These are phyloP conservation scores for Lomentospora prolificans DNA, from an alignment of 2,329 filamentous ascomycete genomes.

Conservation along the genomic window DNA sequence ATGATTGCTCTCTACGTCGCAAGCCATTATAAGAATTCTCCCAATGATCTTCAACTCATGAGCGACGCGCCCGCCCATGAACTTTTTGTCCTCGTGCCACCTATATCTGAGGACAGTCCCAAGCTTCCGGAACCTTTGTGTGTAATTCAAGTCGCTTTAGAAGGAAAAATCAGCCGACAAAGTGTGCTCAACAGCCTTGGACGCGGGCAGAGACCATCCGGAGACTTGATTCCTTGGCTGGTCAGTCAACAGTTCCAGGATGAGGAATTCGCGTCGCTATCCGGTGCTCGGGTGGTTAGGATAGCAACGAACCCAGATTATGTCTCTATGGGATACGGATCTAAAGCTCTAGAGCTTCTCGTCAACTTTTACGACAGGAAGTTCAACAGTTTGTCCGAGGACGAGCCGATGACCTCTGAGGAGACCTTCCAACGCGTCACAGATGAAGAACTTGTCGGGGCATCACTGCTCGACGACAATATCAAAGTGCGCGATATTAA, in stretches of 20 bases:
- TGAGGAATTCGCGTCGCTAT: constrained; percentile 87
- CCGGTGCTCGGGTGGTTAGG: constrained; percentile 81
- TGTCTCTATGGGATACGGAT: constrained; percentile 84
- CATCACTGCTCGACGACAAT: constrained; percentile 73
- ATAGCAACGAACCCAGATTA: constrained; percentile 97
- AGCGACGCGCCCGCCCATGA: constrained; percentile 95
- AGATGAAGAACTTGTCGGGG: constrained; percentile 68
- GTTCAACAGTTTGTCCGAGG: constrained; percentile 74
- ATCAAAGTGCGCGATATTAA: constrained; percentile 83
- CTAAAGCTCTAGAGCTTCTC: constrained; percentile 76
- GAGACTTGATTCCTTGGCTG: constrained; percentile 94
- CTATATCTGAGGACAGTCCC: constrained; percentile 65
- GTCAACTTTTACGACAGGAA: constrained; percentile 92
- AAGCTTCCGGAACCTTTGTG: constrained; percentile 86
- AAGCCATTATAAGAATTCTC: constrained; percentile 96
- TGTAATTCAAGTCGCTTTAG: constrained; percentile 86
- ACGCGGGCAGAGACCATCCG: constrained; percentile 77
- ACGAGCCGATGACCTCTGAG: constrained; percentile 40
- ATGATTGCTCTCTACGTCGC: constrained; percentile 98
- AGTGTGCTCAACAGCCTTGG: constrained; percentile 86
- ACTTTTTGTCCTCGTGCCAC: constrained; percentile 85
- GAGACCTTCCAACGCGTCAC: constrained; percentile 68
- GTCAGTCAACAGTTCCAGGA: constrained; percentile 98
- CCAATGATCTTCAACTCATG: constrained; percentile 97
- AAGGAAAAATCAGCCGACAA: constrained; percentile 88